phyloP scores from a whole-genome alignment of 768 basidiomycete genomes.

The Boletus tylopilopsis region DNA sequence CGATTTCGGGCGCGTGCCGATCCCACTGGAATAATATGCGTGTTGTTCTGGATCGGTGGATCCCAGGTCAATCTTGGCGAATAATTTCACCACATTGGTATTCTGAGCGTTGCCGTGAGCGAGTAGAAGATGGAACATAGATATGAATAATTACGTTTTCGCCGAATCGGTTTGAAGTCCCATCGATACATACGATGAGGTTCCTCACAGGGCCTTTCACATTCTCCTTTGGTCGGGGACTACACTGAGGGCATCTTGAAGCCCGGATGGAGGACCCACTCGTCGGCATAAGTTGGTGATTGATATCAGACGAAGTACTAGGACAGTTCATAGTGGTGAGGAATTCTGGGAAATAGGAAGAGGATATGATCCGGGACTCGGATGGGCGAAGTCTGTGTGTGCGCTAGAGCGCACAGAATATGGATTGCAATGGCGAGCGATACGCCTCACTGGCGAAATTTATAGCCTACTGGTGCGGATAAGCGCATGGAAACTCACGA shows the following conservation, averaged over 20 bases:
- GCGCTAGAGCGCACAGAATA: background rate
- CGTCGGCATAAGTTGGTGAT: background rate
- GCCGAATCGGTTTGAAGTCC: slow-evolving; percentile 23
- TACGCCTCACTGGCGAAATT: background rate
- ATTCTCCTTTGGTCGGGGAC: slow-evolving; percentile 2
- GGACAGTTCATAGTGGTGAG: background rate
- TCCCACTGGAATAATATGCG: slow-evolving; percentile 37
- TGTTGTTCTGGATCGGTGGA: slow-evolving; percentile 20
- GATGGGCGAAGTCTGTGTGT: background rate
- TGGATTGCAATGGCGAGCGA: background rate
- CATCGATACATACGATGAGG: slow-evolving; percentile 24
- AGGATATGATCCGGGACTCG: background rate
- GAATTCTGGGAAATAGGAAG: background rate
- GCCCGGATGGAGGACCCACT: background rate
- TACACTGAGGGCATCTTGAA: slow-evolving; percentile 14
- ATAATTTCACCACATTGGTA: slow-evolving; percentile 38
- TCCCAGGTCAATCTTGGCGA: slow-evolving; percentile 25
- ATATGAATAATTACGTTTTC: slow-evolving; percentile 9
- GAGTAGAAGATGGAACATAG: background rate
- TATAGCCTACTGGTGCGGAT: background rate
- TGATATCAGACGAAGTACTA: background rate
- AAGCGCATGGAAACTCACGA: background rate
- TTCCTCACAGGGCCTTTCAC: slow-evolving; percentile 23
- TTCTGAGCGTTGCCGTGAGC: slow-evolving; percentile 26
- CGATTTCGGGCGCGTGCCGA: slow-evolving; percentile 34